Base-by-base conservation (phyloP, 495 filamentous ascomycete genomes). In the Parathielavia appendiculata region DNA sequence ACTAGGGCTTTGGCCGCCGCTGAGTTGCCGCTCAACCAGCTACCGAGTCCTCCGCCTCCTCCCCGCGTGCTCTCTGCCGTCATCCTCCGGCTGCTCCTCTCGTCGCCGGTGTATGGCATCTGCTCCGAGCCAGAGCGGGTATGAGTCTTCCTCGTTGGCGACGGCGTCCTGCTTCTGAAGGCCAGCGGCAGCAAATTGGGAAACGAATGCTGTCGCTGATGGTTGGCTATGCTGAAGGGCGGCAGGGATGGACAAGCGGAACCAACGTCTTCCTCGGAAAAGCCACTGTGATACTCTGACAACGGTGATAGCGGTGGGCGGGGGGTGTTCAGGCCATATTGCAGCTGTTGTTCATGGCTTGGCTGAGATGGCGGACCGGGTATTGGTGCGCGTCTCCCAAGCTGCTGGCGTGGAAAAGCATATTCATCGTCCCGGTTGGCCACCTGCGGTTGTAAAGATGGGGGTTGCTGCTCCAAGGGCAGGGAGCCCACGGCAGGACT, bases 91-190 rank as follows among this genome's bases (percentile, higher is more conserved):
- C 36, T 57, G 13, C 56, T 51, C 60, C 71, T 63, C 22, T 61
- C 65, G 58, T 78, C 75, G 41, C 75, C 75, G 54, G 75, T 78
- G 43, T 72, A 65, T 4, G 73, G 69, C 75, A 78, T 78, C 44
- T 67, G 70, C 57, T 73, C 73, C 5, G 68, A 72, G 17, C 56
- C 19, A 61, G 53, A 35, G 20, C 64, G 20, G 56, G 54, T 39
- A 53, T 54, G 62, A 30, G 57, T 49, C 62, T 68, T 72, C 54
- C 66, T 63, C 44, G 58, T 67, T 5, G 72, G 67, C 35, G 72
- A 72, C 2, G 57, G 60, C 10, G 70, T 67, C 45, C 67, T 64
- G 53, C 66, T 68, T 46, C 66, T 59, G 50, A 70, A 66, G 44
- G 63, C 48, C 4, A 68, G 60, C 32, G 70, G 66, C 26, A 75